Evolutionary conservation across 2,329 filamentous ascomycete genomes (phyloP).

Genomic region (Tolypocladium album): DNA sequence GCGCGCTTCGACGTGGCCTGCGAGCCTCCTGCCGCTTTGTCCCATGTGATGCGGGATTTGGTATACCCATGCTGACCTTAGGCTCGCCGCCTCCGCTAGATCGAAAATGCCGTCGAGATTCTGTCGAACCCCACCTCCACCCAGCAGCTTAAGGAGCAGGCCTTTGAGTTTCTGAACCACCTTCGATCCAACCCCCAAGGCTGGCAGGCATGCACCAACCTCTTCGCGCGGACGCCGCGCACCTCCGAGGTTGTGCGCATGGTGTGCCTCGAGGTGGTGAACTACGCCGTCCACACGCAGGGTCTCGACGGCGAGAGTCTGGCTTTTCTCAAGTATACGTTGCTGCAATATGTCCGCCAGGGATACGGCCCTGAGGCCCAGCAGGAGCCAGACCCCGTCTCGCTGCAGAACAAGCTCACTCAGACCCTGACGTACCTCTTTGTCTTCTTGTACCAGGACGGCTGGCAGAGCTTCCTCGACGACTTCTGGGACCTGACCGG

Average conservation of each 20-base stretch:
- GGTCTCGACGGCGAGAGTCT: constrained; percentile 64
- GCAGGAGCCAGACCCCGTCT: constrained; percentile 55
- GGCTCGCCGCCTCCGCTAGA: constrained; percentile 36
- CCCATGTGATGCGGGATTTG: neutral
- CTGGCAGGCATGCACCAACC: constrained; percentile 79
- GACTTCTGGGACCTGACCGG: constrained; percentile 74
- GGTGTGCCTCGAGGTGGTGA: constrained; percentile 85
- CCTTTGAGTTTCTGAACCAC: constrained; percentile 69
- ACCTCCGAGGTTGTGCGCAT: constrained; percentile 77
- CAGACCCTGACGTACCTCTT: constrained; percentile 95
- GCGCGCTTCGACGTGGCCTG: neutral
- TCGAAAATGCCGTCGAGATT: constrained; percentile 93
- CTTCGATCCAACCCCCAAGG: constrained; percentile 72
- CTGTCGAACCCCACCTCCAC: constrained; percentile 75
- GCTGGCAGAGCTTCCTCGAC: constrained; percentile 85
- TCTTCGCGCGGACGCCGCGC: constrained; percentile 72
- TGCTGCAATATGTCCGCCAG: constrained; percentile 71
- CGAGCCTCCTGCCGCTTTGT: neutral
- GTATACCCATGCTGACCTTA: neutral
- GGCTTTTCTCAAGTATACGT: constrained; percentile 64
- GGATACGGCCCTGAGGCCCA: constrained; percentile 55
- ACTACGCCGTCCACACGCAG: constrained; percentile 77
- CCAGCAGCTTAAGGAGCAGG: constrained; percentile 66
- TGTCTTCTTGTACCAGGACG: constrained; percentile 70
- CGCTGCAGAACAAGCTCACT: constrained; percentile 92